phyloP scores from a whole-genome alignment of 331 rosid genomes.

The Ulmus americana region DNA sequence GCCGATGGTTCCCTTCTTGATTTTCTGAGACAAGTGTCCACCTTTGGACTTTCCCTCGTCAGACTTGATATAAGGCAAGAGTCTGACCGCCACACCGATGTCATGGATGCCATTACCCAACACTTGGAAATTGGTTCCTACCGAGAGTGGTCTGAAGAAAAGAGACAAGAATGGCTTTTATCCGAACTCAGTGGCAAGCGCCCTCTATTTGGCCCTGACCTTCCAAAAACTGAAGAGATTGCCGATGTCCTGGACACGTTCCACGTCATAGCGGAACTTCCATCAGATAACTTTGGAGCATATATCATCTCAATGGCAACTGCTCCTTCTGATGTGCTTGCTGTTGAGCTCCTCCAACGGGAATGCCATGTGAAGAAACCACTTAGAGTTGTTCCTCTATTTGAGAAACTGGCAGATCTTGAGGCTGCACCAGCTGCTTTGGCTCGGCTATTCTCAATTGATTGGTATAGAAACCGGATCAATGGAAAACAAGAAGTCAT shows the following conservation, averaged over 20 bases:
- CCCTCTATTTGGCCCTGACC: slow-evolving; percentile 92
- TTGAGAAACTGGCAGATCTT: slow-evolving; percentile 90
- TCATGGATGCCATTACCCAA: slow-evolving; percentile 84
- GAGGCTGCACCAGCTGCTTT: slow-evolving; percentile 96
- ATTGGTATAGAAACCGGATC: slow-evolving; percentile 82
- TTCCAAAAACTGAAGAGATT: slow-evolving; percentile 88
- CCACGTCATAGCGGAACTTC: slow-evolving; percentile 86
- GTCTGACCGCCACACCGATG: slow-evolving; percentile 92
- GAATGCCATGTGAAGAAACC: slow-evolving; percentile 76
- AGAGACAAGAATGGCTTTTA: slow-evolving; percentile 83
- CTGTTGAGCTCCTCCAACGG: slow-evolving; percentile 87
- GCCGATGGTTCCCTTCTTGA: slow-evolving; percentile 98
- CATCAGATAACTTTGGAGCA: slow-evolving; percentile 88
- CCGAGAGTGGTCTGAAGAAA: slow-evolving; percentile 90
- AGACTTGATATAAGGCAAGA: slow-evolving; percentile 97
- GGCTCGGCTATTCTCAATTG: slow-evolving; percentile 73
- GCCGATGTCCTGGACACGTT: slow-evolving; percentile 79
- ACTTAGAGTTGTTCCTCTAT: slow-evolving; percentile 87
- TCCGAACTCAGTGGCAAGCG: slow-evolving; percentile 83
- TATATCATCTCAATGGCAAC: slow-evolving; percentile 99
- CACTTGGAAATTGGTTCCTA: slow-evolving; percentile 92
- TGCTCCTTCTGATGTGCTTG: slow-evolving; percentile 90
- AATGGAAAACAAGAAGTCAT: slow-evolving; percentile 95
- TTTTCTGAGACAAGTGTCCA: slow-evolving; percentile 93
- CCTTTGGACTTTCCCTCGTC: slow-evolving; percentile 88